These are phyloP conservation scores for Solanum clarkiae DNA, from an alignment of 257 asterid species.

Conservation along the genomic window DNA sequence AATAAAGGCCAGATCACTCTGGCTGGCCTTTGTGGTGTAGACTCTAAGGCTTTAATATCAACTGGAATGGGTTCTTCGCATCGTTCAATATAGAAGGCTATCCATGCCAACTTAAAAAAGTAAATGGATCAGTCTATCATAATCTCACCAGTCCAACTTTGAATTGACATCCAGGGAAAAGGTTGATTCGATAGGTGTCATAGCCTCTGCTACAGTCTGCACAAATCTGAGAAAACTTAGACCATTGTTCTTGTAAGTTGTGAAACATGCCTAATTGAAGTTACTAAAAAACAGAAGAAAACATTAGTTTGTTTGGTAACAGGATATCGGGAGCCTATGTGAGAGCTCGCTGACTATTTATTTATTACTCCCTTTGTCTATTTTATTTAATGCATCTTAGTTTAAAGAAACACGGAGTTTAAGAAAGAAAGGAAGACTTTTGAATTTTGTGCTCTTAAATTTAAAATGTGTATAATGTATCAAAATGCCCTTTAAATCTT, in stretches of 20 bases:
- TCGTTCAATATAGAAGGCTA: not conserved
- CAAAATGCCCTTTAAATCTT: not conserved
- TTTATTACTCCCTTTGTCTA: not conserved
- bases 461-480: not conserved
- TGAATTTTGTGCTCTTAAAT: not conserved
- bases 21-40: not conserved
- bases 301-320: not conserved
- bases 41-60: not conserved
- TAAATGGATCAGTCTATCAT: not conserved
- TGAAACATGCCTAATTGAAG: not conserved
- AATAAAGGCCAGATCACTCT: not conserved
- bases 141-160: constrained; percentile 82
- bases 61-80: not conserved
- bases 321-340: not conserved
- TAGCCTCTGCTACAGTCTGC: constrained; percentile 96
- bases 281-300: not conserved
- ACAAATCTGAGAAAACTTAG: constrained; percentile 4
- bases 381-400: not conserved
- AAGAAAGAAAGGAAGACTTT: not conserved
- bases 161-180: constrained; percentile 92
- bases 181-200: constrained; percentile 97
- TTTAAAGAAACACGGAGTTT: not conserved
- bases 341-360: not conserved
- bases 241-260: not conserved
- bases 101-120: not conserved